Conservation (phyloP, 768 basidiomycete genomes). For the Tylopilus sp. region DNA sequence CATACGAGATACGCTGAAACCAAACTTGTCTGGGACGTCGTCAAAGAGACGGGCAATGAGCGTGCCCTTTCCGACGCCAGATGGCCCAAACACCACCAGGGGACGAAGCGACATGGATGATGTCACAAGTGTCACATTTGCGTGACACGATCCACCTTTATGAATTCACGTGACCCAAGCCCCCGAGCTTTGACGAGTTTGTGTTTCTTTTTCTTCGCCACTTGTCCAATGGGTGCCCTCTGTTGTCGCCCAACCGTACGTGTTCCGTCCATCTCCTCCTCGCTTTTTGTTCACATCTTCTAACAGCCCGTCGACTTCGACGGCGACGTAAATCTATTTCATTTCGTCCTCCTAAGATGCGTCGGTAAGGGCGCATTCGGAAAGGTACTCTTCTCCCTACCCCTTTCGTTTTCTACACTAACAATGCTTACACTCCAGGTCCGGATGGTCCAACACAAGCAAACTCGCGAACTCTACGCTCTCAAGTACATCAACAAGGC, state of each 20-base stretch:
- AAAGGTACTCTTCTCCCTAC: conserved; percentile 56
- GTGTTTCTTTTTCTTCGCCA: conserved; percentile 11
- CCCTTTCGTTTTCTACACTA: conserved; percentile 7
- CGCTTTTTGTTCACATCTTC: background rate
- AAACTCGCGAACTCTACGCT: conserved; percentile 93
- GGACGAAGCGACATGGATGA: conserved; percentile 35
- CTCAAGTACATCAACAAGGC: conserved; percentile 99
- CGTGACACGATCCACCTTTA: background rate
- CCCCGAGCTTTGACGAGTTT: conserved; percentile 11
- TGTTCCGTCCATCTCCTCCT: background rate
- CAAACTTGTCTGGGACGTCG: conserved; percentile 81
- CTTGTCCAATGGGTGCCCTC: conserved; percentile 60
- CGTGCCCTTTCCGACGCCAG: conserved; percentile 93
- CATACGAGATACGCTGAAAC: conserved; percentile 89
- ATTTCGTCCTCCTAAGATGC: conserved; percentile 90
- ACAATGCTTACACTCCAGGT: conserved; percentile 53
- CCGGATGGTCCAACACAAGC: conserved; percentile 98
- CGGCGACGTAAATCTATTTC: conserved; percentile 93
- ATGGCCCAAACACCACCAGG: conserved; percentile 86
- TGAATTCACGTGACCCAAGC: conserved; percentile 13
- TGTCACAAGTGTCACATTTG: background rate
- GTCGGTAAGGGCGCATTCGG: conserved; percentile 99
- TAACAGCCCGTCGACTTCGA: conserved; percentile 89
- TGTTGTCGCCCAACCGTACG: conserved; percentile 81
- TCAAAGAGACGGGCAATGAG: conserved; percentile 77